Evolutionary conservation across 1,284 basidiomycete genomes (phyloP).

Genomic region (Moniliella sp.): DNA sequence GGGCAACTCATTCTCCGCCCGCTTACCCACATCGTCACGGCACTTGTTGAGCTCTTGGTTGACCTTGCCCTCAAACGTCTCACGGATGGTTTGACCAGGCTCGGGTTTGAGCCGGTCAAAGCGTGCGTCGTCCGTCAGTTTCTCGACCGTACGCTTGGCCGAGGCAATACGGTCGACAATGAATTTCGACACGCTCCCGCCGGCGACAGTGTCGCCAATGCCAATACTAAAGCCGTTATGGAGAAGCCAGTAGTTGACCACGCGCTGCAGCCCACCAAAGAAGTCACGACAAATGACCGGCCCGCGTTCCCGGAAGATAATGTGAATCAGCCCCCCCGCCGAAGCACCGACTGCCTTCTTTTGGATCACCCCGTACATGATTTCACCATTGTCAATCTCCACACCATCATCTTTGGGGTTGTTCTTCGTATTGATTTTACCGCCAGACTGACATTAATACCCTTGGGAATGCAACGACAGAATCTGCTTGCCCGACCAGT

Average conservation of each 20-base stretch:
- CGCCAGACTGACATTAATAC: conserved; percentile 58
- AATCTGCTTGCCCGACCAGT: conserved; percentile 97
- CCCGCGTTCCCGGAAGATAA: conserved; percentile 92
- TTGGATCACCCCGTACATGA: conserved; percentile 82
- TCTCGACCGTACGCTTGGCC: conserved; percentile 43
- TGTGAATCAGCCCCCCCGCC: conserved; percentile 70
- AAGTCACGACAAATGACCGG: conserved; percentile 75
- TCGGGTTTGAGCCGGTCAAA: conserved; percentile 29
- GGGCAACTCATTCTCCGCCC: conserved; percentile 83
- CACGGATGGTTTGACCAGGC: conserved; percentile 92
- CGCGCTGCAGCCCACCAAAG: conserved; percentile 77
- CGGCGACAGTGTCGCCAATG: conserved; percentile 93
- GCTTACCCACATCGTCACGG: conserved; percentile 82
- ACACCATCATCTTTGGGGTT: conserved; percentile 58
- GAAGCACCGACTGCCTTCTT: conserved; percentile 94
- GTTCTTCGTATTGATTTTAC: conserved; percentile 20
- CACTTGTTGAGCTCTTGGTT: conserved; percentile 80
- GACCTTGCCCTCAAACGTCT: conserved; percentile 84
- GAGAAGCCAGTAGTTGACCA: conserved; percentile 95
- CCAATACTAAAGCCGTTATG: conserved; percentile 98
- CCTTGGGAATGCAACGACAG: conserved; percentile 77
- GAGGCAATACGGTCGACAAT: conserved; percentile 65
- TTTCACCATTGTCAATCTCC: conserved; percentile 86
- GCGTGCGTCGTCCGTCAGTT: conserved; percentile 24
- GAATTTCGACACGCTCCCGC: conserved; percentile 55